These are phyloP conservation scores for Neckera pumila DNA, from an alignment of 225 moss, liverwort and hornwort species.

Conservation along the genomic window DNA sequence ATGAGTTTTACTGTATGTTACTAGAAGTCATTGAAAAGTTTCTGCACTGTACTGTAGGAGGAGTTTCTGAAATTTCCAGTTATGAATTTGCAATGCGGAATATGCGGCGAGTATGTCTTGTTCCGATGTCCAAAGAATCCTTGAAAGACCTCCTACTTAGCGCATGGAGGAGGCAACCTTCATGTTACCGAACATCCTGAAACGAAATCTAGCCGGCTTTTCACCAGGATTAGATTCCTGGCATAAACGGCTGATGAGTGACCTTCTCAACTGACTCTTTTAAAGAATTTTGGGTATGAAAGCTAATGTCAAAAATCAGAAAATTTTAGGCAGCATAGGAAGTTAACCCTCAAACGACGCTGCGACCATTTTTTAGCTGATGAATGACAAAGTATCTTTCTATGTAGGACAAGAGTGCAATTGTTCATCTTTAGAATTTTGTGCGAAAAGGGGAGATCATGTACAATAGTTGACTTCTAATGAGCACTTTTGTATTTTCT, in stretches of 20 bases:
- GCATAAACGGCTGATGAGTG: too few relatives aligned
- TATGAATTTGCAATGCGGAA: background rate
- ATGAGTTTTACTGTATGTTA: background rate
- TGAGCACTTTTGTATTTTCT: too few relatives aligned
- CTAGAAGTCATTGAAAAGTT: background rate
- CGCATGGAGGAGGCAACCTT: background rate
- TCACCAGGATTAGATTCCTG: too few relatives aligned
- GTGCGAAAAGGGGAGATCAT: too few relatives aligned
- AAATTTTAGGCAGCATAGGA: background rate
- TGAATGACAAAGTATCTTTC: too few relatives aligned
- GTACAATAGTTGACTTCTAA: too few relatives aligned
- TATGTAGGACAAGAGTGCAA: too few relatives aligned
- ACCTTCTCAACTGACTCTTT: too few relatives aligned
- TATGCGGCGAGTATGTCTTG: background rate
- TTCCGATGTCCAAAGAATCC: background rate
- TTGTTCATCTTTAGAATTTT: too few relatives aligned
- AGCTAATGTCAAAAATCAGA: background rate
- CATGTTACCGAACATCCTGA: background rate
- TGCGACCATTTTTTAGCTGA: too few relatives aligned
- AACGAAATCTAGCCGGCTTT: too few relatives aligned
- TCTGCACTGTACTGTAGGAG: background rate
- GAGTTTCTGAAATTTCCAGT: background rate
- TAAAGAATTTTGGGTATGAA: background rate
- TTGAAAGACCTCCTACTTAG: background rate
- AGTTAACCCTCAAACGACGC: background rate